Percentiles rank a stretch among this genome's conserved stretches.
These are phyloP conservation scores for Fusarium sacchari DNA, from an alignment of 2,329 filamentous ascomycete species.

Conservation along the genomic window DNA sequence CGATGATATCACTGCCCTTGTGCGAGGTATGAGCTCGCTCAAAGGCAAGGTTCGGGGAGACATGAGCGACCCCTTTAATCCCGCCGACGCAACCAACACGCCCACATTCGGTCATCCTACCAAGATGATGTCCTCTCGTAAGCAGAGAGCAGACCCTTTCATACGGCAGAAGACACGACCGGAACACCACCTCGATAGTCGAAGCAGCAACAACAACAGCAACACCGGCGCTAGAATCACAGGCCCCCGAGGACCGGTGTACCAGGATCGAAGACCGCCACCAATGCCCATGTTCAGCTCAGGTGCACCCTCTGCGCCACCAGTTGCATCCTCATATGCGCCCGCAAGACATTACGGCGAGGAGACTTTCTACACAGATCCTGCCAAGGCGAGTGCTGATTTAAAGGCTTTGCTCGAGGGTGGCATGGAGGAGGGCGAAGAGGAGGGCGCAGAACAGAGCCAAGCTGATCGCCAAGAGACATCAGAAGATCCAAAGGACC, in stretches of 20 bases:
- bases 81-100: constrained; percentile 23
- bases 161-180: constrained; percentile 64
- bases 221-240: constrained; percentile 53
- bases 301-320: constrained; percentile 24
- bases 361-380: constrained; percentile 73
- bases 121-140: constrained; percentile 60
- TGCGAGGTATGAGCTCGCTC: constrained; percentile 45
- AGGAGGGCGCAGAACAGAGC: constrained; percentile 50
- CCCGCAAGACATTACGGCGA: constrained; percentile 47
- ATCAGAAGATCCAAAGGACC: constrained; percentile 43
- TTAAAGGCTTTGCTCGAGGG: constrained; percentile 86
- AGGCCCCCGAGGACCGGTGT: constrained; percentile 59
- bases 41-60: constrained; percentile 37
- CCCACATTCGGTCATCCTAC: constrained; percentile 52
- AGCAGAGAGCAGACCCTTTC: constrained; percentile 66
- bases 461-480: constrained; percentile 37
- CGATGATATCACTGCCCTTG: constrained; percentile 48
- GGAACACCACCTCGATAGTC: constrained; percentile 64
- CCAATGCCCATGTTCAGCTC: constrained; percentile 62
- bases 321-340: constrained; percentile 14
- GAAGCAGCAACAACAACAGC: constrained; percentile 28
- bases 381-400: constrained; percentile 76
- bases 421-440: constrained; percentile 77
- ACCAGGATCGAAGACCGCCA: constrained; percentile 58
- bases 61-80: constrained; percentile 20